phyloP scores from a whole-genome alignment of 2,329 filamentous ascomycete genomes.

The Colletotrichum camelliae region DNA sequence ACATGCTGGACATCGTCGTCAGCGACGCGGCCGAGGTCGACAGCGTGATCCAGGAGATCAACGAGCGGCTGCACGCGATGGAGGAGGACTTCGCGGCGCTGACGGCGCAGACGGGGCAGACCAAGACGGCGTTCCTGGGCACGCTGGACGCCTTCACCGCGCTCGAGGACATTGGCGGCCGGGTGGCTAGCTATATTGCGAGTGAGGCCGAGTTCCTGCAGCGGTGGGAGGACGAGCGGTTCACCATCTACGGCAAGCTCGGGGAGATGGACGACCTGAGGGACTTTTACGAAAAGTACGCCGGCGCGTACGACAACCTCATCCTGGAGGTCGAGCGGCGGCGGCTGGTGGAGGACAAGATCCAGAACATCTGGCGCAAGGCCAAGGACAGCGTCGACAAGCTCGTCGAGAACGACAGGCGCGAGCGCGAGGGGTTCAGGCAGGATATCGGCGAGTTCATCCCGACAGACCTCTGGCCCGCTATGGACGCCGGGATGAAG shows the following conservation, averaged over 20 bases:
- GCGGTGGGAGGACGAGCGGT: slow-evolving; percentile 77
- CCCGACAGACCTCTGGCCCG: slow-evolving; percentile 87
- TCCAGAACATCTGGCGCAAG: slow-evolving; percentile 76
- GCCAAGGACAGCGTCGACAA: slow-evolving; percentile 79
- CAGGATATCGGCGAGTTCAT: slow-evolving; percentile 85
- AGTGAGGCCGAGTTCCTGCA: slow-evolving; percentile 68
- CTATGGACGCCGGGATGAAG: slow-evolving; percentile 66
- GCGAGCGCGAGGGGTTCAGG: slow-evolving; percentile 78
- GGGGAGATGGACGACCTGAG: slow-evolving; percentile 78
- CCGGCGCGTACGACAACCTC: slow-evolving; percentile 82
- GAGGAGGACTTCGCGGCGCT: slow-evolving; percentile 72
- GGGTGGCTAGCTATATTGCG: slow-evolving; percentile 69
- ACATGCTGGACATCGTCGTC: slow-evolving; percentile 83
- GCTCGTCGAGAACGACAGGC: slow-evolving; percentile 74
- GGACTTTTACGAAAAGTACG: slow-evolving; percentile 87
- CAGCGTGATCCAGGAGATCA: slow-evolving; percentile 73
- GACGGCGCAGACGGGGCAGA: slow-evolving; percentile 63
- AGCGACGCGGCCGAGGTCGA: slow-evolving; percentile 73
- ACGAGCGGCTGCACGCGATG: slow-evolving; percentile 78
- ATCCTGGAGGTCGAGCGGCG: slow-evolving; percentile 84
- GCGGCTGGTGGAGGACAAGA: slow-evolving; percentile 73
- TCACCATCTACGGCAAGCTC: slow-evolving; percentile 71
- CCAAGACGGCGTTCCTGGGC: slow-evolving; percentile 59
- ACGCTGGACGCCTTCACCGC: slow-evolving; percentile 68
- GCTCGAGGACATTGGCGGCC: slow-evolving; percentile 70